These are phyloP conservation scores for Daldinia caldariorum DNA, from an alignment of 495 filamentous ascomycete genomes.

Conservation along the genomic window DNA sequence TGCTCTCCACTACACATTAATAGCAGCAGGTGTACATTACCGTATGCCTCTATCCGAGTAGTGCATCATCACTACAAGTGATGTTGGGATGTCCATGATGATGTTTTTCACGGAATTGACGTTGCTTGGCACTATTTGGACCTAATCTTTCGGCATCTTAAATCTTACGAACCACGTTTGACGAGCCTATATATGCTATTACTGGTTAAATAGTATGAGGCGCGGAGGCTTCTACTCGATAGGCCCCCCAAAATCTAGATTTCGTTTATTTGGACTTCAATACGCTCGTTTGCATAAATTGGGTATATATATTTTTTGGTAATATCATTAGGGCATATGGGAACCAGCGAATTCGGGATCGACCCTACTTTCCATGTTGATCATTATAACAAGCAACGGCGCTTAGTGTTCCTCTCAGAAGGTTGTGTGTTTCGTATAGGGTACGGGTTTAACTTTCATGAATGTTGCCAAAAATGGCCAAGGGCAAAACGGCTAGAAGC, in stretches of 20 bases:
- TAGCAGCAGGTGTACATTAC: not conserved
- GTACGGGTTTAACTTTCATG: conserved; percentile 12
- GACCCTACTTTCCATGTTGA: conserved; percentile 22
- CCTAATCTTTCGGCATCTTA: not conserved
- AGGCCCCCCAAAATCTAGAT: conserved; percentile 1
- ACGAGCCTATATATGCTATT: not conserved
- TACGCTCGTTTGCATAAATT: conserved; percentile 34
- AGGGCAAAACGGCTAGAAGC: conserved; percentile 21
- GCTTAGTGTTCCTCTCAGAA: conserved; percentile 19
- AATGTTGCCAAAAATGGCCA: conserved; percentile 15
- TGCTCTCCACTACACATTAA: not conserved
- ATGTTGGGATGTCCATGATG: not conserved
- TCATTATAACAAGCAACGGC: conserved; percentile 39
- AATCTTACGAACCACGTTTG: not conserved
- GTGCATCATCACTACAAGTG: not conserved
- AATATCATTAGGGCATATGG: conserved; percentile 36
- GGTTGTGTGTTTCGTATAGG: conserved; percentile 18
- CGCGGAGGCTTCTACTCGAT: not conserved
- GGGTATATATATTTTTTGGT: conserved; percentile 39
- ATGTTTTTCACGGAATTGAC: not conserved
- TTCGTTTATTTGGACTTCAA: conserved; percentile 19
- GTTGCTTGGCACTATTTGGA: not conserved
- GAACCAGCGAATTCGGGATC: conserved; percentile 29
- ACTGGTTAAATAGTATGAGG: not conserved
- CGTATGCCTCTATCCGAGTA: not conserved